Evolutionary conservation across 768 basidiomycete genomes (phyloP).

Genomic region (Tremella fuciformis): DNA sequence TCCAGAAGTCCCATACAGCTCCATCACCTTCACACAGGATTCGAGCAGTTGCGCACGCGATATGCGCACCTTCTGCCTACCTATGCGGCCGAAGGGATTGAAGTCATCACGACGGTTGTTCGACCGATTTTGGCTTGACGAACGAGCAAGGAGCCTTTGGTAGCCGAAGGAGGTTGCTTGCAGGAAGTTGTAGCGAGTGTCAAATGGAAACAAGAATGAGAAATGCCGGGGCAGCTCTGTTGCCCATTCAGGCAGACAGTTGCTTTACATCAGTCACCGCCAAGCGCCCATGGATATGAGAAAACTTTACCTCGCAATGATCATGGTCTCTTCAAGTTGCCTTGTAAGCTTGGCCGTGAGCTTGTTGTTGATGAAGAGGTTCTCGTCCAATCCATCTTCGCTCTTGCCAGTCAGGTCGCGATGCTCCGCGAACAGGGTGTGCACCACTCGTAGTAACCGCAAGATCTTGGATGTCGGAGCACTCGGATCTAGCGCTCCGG

Average conservation of each 20-base stretch:
- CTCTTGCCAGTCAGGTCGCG: conserved; percentile 23
- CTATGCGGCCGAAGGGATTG: conserved; percentile 84
- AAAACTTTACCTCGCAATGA: conserved; percentile 83
- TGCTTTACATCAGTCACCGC: conserved; percentile 56
- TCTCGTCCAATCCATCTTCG: conserved; percentile 66
- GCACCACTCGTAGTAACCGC: conserved; percentile 79
- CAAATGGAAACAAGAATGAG: conserved; percentile 98
- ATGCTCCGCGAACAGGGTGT: conserved; percentile 69
- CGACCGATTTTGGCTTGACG: conserved; percentile 71
- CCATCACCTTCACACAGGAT: conserved; percentile 91
- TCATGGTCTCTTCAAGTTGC: conserved; percentile 97
- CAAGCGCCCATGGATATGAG: not conserved
- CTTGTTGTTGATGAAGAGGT: conserved; percentile 95
- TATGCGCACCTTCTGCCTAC: conserved; percentile 94
- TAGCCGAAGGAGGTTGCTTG: conserved; percentile 98
- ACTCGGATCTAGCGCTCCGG: conserved; percentile 79
- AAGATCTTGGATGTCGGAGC: conserved; percentile 85
- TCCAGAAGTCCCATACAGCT: conserved; percentile 84
- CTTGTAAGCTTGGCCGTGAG: conserved; percentile 95
- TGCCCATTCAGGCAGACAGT: conserved; percentile 96
- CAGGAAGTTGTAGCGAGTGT: conserved; percentile 93
- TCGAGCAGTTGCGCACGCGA: conserved; percentile 91
- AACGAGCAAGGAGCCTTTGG: conserved; percentile 86
- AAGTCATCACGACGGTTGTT: conserved; percentile 81
- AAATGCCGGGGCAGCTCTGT: conserved; percentile 92